Evolutionary conservation across 2,329 filamentous ascomycete species (phyloP), one percentile per base, ranked within the genome.

Genomic region (Exophiala viscosa): DNA sequence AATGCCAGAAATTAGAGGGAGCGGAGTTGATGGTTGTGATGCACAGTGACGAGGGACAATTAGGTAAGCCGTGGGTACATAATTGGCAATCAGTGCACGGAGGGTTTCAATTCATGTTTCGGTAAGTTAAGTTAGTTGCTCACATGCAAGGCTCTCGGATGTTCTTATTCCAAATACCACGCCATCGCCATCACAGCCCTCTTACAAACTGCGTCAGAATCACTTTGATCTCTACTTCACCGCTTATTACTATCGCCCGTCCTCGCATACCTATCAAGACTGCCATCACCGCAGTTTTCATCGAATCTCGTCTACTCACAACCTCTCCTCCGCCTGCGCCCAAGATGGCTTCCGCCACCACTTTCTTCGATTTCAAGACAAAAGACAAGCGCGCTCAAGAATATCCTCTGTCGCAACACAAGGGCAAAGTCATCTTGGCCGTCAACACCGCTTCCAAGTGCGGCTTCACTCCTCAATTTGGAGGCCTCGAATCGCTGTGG

Each of bases 381-480:
- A 81, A 87, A 62, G 84, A 92, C 73, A 90, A 90, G 69, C 86
- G 84, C 70, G 90, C 90, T 70, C 68, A 82, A 50, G 80, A 87
- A 62, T 86, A 86, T 68, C 76, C 84, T 54, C 79, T 97, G 61
- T 67, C 76, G 62, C 73, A 85, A 57, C 88, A 90, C 75, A 84
- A 88, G 71, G 88, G 87, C 80, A 97, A 97, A 74, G 92, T 97
- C 63, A 83, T 97, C 64, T 86, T 99, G 56, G 80, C 96, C 66
- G 90, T 99, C 76, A 99, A 99, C 83, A 96, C 92, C 1, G 93
- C 93, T 63, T 95, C 89, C 71, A 96, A 97, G 78, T 99, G 93
- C 79, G 92, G 93, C 71, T 97, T 97, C 83, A 97, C 93, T 2
- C 90, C 90, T 10, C 93, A 99, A 75, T 96, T 93, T 74, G 85